phyloP scores from a whole-genome alignment of 768 basidiomycete genomes.

The Tulasnella calospora region DNA sequence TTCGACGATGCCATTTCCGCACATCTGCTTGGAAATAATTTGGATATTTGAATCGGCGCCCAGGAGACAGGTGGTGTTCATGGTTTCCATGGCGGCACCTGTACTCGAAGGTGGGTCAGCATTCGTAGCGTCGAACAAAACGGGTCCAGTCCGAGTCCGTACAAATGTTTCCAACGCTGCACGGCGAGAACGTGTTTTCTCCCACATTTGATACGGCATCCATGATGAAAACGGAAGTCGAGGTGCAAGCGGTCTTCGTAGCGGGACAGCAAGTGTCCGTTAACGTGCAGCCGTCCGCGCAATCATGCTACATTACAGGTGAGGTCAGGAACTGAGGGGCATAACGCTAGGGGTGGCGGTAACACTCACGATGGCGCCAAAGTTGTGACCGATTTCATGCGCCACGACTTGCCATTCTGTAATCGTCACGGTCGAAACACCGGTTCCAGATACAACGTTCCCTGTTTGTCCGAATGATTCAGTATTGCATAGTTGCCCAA shows the following conservation, averaged over 20 bases:
- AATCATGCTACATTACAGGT: slow-evolving; percentile 41
- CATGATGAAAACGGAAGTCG: slow-evolving; percentile 73
- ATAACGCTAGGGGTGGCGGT: slow-evolving; percentile 21
- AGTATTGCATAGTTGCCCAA: slow-evolving; percentile 63
- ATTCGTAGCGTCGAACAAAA: neutral
- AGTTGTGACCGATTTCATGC: slow-evolving; percentile 83
- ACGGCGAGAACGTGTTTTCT: slow-evolving; percentile 70
- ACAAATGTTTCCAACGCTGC: slow-evolving; percentile 84
- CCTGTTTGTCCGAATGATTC: slow-evolving; percentile 42
- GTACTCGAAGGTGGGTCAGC: neutral
- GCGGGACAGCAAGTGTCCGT: slow-evolving; percentile 65
- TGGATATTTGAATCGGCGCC: slow-evolving; percentile 47
- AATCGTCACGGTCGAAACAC: slow-evolving; percentile 68
- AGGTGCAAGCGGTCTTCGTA: slow-evolving; percentile 53
- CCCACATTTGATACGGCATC: slow-evolving; percentile 62
- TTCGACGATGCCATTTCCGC: slow-evolving; percentile 80
- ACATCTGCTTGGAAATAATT: slow-evolving; percentile 64
- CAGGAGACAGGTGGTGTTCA: slow-evolving; percentile 64
- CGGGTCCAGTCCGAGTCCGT: slow-evolving; percentile 32
- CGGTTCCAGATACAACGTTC: slow-evolving; percentile 68
- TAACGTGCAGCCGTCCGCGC: slow-evolving; percentile 58
- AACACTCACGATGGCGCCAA: slow-evolving; percentile 74
- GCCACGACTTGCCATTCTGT: slow-evolving; percentile 80
- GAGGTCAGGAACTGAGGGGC: neutral
- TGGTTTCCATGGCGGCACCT: slow-evolving; percentile 34